Base-by-base conservation (phyloP, 192 early-diverging fungal species). In the Backusella luteola region DNA sequence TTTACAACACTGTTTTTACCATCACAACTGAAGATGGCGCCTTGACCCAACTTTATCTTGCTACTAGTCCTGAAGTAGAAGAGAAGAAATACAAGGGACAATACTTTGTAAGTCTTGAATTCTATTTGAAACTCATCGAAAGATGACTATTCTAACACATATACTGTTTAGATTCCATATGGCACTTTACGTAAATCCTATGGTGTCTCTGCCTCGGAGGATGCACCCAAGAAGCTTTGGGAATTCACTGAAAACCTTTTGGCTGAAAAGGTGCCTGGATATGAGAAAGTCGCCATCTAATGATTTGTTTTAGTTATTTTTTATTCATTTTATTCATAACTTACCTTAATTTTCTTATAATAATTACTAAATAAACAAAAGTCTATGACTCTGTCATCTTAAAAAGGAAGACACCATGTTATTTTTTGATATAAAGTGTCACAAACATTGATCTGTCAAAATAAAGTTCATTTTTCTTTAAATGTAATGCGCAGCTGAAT, bases 11-110 rank as follows among this genome's bases (percentile, higher is more conserved):
- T 0, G 29, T 73, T 35, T 73, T 83, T 69, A 78, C 79, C 0
- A 66, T 82, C 2, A 76, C 52, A 0, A 53, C 81, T 29, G 87
- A 83, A 8, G 75, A 85, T 67, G 88, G 88, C n/a, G 83, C 87
- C 0, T 46, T 87, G 38, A 85, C 83, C 4, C 82, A 82, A 44
- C 49, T 87, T 8, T 89, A 88, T 56, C 77, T 83, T 75, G 84
- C 88, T 15, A 82, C 85, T 5, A 85, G 84, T 38, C 87, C 87
- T n/a, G 81, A 89, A 67, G 82, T 88, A 67, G 80, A 88, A 74
- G 75, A 85, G 17, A 84, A 85, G 35, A 74, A 78, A 15, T 69
- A 81, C 19, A 73, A 69, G 52, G 83, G 84, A 12, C 21, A 80
- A 72, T 85, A 85, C 52, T 83, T 76, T 76, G 81, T 82, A 72